A percentile compares a stretch with the other conserved stretches of the same genome.
phyloP scores from a whole-genome alignment of 352 stramenopile species.

The Globisporangium apiculatum region DNA sequence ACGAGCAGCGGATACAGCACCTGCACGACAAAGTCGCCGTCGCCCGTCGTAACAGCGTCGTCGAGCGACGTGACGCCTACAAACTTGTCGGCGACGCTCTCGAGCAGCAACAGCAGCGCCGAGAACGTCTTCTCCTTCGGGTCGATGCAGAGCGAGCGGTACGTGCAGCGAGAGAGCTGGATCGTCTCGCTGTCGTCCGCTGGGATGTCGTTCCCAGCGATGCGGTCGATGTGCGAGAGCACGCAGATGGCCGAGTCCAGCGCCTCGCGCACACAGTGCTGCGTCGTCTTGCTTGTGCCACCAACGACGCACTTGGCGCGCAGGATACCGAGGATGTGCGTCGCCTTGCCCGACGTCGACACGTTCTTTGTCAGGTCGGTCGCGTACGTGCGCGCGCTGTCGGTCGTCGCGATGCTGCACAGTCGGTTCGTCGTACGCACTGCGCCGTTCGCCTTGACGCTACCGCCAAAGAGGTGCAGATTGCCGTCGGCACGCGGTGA shows the following conservation, averaged over 20 bases:
- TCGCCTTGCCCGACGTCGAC: slow-evolving; percentile 46
- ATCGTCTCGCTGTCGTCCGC: slow-evolving; percentile 66
- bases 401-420: slow-evolving; percentile 28
- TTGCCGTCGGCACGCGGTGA: slow-evolving; percentile 14
- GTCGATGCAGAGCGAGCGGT: slow-evolving; percentile 78
- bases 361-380: slow-evolving; percentile 42
- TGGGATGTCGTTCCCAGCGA: slow-evolving; percentile 71
- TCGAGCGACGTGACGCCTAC: slow-evolving; percentile 11
- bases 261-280: slow-evolving; percentile 42
- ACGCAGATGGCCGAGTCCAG: slow-evolving; percentile 67
- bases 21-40: slow-evolving; percentile 25
- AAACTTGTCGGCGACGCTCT: slow-evolving; percentile 28
- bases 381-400: slow-evolving; percentile 30
- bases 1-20: slow-evolving; percentile 72
- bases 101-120: slow-evolving; percentile 45
- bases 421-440: slow-evolving; percentile 10
- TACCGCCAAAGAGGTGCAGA: slow-evolving; percentile 42
- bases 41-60: not conserved
- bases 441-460: slow-evolving; percentile 21
- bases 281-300: slow-evolving; percentile 16
- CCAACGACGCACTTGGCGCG: slow-evolving; percentile 28
- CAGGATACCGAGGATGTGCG: slow-evolving; percentile 39
- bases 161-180: slow-evolving; percentile 68
- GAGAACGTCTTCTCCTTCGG: slow-evolving; percentile 67
- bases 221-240: slow-evolving; percentile 69